phyloP scores from a whole-genome alignment of 805 yeast genomes.

The Saccharomyces mikatae region DNA sequence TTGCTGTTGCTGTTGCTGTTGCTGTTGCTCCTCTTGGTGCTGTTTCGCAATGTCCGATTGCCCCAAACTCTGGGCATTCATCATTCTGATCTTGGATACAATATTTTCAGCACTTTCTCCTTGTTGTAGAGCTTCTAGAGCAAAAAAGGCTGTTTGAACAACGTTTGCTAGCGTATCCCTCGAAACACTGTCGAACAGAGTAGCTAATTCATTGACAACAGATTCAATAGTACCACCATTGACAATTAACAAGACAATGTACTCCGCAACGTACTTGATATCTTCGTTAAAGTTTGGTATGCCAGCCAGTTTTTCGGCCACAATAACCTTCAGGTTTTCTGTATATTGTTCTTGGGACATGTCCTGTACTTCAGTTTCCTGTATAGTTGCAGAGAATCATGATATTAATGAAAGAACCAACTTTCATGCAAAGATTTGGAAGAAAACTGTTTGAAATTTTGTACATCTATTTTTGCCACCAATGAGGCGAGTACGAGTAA shows the following conservation, averaged over 20 bases:
- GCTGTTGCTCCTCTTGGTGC: constrained; percentile 9
- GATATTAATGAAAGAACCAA: neutral
- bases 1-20: constrained; percentile 9
- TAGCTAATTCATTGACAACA: constrained; percentile 51
- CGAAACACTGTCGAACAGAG: constrained; percentile 54
- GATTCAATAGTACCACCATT: constrained; percentile 57
- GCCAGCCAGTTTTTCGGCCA: constrained; percentile 35
- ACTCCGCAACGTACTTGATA: constrained; percentile 61
- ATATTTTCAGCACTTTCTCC: constrained; percentile 28
- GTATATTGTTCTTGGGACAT: constrained; percentile 27
- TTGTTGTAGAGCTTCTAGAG: constrained; percentile 39
- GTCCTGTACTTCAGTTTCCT: neutral
- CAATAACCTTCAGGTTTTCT: constrained; percentile 36
- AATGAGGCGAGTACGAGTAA: neutral
- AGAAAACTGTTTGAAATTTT: neutral
- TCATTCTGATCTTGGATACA: constrained; percentile 24
- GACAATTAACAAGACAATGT: constrained; percentile 59
- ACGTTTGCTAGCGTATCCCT: constrained; percentile 51
- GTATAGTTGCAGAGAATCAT: neutral
- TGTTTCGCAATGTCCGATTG: constrained; percentile 6
- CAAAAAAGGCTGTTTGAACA: constrained; percentile 49
- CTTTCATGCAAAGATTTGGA: neutral
- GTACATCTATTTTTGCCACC: neutral
- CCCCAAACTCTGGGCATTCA: constrained; percentile 8
- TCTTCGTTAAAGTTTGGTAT: constrained; percentile 42